Base-by-base conservation (phyloP, 2,329 filamentous ascomycete genomes). In the Rhinocladiella mackenziei region DNA sequence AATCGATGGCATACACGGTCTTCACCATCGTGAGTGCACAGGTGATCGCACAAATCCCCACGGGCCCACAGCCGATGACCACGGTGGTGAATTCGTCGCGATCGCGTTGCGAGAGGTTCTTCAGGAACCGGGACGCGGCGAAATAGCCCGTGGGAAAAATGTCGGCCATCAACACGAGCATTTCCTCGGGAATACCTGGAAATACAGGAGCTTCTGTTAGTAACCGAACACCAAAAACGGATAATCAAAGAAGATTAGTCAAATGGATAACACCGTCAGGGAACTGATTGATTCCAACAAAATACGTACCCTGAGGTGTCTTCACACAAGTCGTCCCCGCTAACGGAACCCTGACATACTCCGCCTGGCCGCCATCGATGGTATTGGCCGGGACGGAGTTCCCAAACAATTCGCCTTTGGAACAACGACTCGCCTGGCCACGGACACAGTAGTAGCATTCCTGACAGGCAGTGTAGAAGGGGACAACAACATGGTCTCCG, bases 21-120 rank as follows among this genome's bases (percentile, higher is more conserved):
- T 73, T 76, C 1, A 80, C 81, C 2, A 80, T 81, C 0, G 80
- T 72, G 2, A 84, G 61, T 1, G 75, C 81, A 0, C 73, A 80
- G 60, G 83, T 83, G 3, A 80, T 80, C 2, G 80, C 78, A 74
- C 84, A 81, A 3, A 83, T 62, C 1, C 81, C 80, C 1, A 84
- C 79, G 0, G 80, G 80, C 0, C 80, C 78, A 2, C 76, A 78
- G 0, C 80, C 81, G 46, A 83, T 83, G 2, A 83, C 73, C 1
- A 78, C 80, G 2, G 83, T 72, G n/a, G 68, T 56, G 35, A 44
- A 53, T 20, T 56, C 53, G 20, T 55, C 46, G n/a, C 48, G 51
- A 25, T 57, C 53, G 4, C 49, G 48, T 13, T 51, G 43, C 8
- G 50, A 25, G 2, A 59, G 43, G 33, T 56, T 33, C 47, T 59